phyloP scores from a whole-genome alignment of 306 rosid species.

The Trifolium repens region DNA sequence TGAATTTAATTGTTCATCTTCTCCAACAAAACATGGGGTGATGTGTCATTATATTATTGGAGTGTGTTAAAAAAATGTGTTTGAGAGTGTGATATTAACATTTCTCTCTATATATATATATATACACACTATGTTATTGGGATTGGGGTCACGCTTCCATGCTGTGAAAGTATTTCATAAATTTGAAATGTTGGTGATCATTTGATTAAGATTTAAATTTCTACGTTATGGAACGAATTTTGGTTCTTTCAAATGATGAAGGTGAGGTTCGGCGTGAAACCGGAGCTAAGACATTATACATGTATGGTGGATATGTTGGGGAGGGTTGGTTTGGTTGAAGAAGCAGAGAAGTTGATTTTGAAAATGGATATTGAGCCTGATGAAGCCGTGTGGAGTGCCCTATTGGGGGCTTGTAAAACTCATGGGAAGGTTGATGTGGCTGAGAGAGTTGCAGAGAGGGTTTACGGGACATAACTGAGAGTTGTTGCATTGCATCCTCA shows the following conservation, averaged over 20 bases:
- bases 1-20: too few relatives aligned
- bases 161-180: too few relatives aligned
- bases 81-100: too few relatives aligned
- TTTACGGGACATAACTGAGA: conserved; percentile 41
- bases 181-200: too few relatives aligned
- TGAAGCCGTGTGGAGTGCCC: conserved; percentile 58
- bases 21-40: too few relatives aligned
- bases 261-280: conserved; percentile 52
- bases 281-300: conserved; percentile 62
- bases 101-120: too few relatives aligned
- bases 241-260: conserved; percentile 45
- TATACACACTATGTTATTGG: too few relatives aligned
- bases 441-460: conserved; percentile 54
- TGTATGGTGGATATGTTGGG: conserved; percentile 90
- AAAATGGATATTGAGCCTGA: conserved; percentile 63
- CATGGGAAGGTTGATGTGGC: conserved; percentile 71
- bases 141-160: too few relatives aligned
- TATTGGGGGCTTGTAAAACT: conserved; percentile 65
- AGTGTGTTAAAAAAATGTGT: too few relatives aligned
- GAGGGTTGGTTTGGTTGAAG: conserved; percentile 68
- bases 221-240: too few relatives aligned
- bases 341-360: conserved; percentile 63
- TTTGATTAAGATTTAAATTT: too few relatives aligned
- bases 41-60: too few relatives aligned
- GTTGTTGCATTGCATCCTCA: conserved; percentile 35